Evolutionary conservation across 1,284 basidiomycete genomes (phyloP).

Genomic region (Ganoderma sinense): DNA sequence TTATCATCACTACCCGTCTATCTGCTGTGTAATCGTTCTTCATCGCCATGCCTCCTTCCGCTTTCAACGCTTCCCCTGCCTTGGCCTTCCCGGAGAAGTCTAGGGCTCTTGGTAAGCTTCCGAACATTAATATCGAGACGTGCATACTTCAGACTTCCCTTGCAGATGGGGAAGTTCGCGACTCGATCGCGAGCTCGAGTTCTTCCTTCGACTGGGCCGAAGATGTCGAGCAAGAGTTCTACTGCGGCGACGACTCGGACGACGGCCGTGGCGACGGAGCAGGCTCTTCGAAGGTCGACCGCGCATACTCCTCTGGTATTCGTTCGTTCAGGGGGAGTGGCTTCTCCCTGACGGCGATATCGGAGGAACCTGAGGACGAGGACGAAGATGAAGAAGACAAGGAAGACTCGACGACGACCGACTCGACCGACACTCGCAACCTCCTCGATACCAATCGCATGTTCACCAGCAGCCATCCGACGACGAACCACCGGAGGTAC

Average conservation of each 20-base stretch:
- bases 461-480: no score
- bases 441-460: no score
- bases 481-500: no score
- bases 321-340: background rate
- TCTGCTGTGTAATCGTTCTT: background rate
- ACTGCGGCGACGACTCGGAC: background rate
- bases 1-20: background rate
- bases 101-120: background rate
- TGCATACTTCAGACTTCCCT: background rate
- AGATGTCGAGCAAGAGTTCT: background rate
- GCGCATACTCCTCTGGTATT: background rate
- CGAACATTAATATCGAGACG: background rate
- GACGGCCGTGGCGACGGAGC: background rate
- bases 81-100: background rate
- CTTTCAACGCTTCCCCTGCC: background rate
- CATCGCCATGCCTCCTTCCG: background rate
- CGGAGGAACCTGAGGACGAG: background rate
- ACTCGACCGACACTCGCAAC: no score
- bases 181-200: background rate
- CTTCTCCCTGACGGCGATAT: background rate
- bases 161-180: background rate
- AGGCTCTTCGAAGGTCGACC: background rate
- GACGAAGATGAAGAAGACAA: no score
- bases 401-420: no score
- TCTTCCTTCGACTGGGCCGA: conserved; percentile 1